Evolutionary conservation across 2,329 filamentous ascomycete genomes (phyloP), one percentile per base, ranked within the genome.

Genomic region (Phyllosticta citrichinensis): DNA sequence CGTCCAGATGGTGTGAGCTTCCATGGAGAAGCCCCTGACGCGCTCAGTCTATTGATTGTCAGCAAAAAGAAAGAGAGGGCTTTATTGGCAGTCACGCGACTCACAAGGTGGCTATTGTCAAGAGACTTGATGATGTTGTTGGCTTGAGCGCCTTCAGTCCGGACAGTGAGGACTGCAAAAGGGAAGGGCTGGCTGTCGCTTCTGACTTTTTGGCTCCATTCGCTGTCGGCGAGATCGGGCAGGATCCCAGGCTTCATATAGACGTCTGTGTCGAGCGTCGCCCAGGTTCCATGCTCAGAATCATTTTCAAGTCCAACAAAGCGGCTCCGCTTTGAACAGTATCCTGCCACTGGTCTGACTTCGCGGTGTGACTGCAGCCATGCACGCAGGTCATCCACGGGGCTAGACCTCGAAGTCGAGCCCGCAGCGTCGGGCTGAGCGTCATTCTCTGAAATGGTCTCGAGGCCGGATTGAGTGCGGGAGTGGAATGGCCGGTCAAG

Each of bases 11-110:
- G 79, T 78, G 66, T 82, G 80, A 35, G 76, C 76, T 66, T 82
- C 79, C 10, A 83, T 66, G 1, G 80, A 81, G 64, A 83, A 83
- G 4, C 79, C 80, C 35, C 77, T 74, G 10, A 83, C 75, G 33
- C 80, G 75, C 64, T 83, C 79, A 19, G 74, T 71, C 73, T 76
- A n/a, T 40, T 6, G 10, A 20, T 27, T 10, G 6, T 47, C 53
- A 33, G 50, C 51, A 11, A 30, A 30, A 30, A 30, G 1, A 30
- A 30, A 61, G 24, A 24, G 14, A 5, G 17, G 27, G 5, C 20
- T 27, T 20, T 47, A n/a, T 8, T 17, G 35, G 24, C 3, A 22
- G 55, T 9, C 60, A 60, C 33, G 57, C 52, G 5, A 30, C 69
- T 56, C 67, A 80, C 77, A 59, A 81, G 66, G 66, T 81, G 76